These are phyloP conservation scores for Talaromyces verruculosus DNA, from an alignment of 2,329 filamentous ascomycete species.

Conservation along the genomic window DNA sequence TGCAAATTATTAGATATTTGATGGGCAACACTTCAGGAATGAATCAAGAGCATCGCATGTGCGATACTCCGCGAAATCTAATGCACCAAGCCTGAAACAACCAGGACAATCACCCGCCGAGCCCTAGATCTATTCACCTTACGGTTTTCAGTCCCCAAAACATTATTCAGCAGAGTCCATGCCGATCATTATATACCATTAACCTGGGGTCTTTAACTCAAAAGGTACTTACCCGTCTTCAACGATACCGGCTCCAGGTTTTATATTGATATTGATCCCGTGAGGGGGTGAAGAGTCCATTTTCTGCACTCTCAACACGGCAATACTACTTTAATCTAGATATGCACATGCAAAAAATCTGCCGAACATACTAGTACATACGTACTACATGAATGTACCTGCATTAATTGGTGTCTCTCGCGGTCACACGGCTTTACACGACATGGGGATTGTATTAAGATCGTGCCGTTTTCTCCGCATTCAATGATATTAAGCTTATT, in stretches of 20 bases:
- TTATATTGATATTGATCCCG: background rate
- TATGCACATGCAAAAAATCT: background rate
- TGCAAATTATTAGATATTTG: background rate
- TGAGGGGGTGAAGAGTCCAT: background rate
- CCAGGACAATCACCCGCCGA: background rate
- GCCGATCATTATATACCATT: background rate
- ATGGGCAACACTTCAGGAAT: background rate
- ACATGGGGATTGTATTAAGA: background rate
- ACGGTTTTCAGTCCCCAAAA: background rate
- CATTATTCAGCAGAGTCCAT: background rate
- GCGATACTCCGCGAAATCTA: constrained; percentile 1
- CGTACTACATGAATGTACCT: background rate
- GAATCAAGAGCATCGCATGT: background rate
- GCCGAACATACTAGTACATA: background rate
- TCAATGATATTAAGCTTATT: background rate
- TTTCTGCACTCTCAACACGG: background rate
- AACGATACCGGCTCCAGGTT: background rate
- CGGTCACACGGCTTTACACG: background rate
- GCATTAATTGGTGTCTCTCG: background rate
- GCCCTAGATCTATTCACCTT: background rate
- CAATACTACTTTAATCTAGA: background rate
- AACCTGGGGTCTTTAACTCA: background rate
- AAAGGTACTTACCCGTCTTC: background rate
- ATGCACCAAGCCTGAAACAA: background rate
- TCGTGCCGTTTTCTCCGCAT: background rate